Conservation (phyloP, 1,284 basidiomycete species). For the Mycosarcoma mackinlayi region DNA sequence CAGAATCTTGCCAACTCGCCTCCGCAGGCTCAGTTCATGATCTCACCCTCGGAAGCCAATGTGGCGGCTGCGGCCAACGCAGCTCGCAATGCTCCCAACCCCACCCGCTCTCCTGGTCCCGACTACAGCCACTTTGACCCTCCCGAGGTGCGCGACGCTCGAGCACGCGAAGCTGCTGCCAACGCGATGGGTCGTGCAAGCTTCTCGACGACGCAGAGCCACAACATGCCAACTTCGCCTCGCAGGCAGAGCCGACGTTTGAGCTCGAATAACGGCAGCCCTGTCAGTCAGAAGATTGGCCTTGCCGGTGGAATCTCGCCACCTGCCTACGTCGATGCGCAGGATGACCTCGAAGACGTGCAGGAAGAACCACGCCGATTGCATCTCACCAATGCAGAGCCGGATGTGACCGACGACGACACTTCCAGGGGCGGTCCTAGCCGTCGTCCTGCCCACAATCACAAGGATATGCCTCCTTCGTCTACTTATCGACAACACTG, state of each 20-base stretch:
- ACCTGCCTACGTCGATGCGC: conserved; percentile 47
- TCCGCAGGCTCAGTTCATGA: conserved; percentile 45
- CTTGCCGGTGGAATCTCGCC: conserved; percentile 23
- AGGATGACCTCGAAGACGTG: conserved; percentile 34
- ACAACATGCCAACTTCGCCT: conserved; percentile 27
- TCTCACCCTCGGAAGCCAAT: conserved; percentile 39
- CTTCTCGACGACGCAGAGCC: conserved; percentile 21
- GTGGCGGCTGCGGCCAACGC: conserved; percentile 18
- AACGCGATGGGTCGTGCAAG: conserved; percentile 25
- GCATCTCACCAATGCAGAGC: conserved; percentile 44
- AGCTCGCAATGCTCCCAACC: conserved; percentile 8
- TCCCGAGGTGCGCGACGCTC: conserved; percentile 56
- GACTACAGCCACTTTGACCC: conserved; percentile 62
- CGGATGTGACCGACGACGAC: conserved; percentile 32
- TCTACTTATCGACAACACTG: conserved; percentile 35
- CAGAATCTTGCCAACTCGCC: conserved; percentile 17
- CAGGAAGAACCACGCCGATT: conserved; percentile 28
- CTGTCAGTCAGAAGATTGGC: conserved; percentile 20
- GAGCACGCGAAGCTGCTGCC: conserved; percentile 53
- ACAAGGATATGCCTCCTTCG: conserved; percentile 37
- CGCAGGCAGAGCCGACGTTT: conserved; percentile 24
- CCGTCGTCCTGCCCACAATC: conserved; percentile 25
- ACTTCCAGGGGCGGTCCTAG: conserved; percentile 27
- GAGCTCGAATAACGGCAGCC: conserved; percentile 27
- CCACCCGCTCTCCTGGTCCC: conserved; percentile 34